Evolutionary conservation across 768 basidiomycete species (phyloP).

Genomic region (Trametes elegans): DNA sequence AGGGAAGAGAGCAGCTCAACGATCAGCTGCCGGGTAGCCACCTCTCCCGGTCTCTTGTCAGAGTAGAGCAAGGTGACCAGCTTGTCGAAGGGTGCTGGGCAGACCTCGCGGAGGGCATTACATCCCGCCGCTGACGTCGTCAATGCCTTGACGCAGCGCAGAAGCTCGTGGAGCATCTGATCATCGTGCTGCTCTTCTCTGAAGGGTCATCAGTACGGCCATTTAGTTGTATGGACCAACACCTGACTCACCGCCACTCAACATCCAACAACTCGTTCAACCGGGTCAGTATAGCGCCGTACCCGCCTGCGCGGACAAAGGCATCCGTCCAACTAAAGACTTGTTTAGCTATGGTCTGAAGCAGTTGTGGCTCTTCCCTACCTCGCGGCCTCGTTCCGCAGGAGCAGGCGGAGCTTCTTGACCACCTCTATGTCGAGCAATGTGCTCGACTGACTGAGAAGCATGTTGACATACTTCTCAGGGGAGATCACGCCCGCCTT

Average conservation of each 20-base stretch:
- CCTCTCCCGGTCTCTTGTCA: constrained; percentile 97
- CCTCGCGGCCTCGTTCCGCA: constrained; percentile 91
- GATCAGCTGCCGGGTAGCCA: constrained; percentile 87
- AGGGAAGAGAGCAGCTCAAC: constrained; percentile 82
- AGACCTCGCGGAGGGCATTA: constrained; percentile 83
- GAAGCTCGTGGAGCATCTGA: constrained; percentile 85
- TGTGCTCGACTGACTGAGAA: constrained; percentile 66
- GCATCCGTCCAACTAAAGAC: constrained; percentile 79
- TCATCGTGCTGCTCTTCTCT: constrained; percentile 99
- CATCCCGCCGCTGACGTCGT: constrained; percentile 89
- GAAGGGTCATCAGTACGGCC: constrained; percentile 39
- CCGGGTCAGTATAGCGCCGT: constrained; percentile 76
- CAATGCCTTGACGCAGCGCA: constrained; percentile 92
- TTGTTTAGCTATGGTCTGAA: not conserved
- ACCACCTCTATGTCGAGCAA: constrained; percentile 82
- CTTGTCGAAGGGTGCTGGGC: constrained; percentile 85
- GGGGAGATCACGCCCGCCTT: constrained; percentile 43
- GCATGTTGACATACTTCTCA: constrained; percentile 62
- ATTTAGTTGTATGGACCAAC: not conserved
- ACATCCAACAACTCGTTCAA: constrained; percentile 91
- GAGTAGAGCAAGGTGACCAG: constrained; percentile 86
- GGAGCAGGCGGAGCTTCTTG: constrained; percentile 82
- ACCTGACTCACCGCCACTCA: constrained; percentile 78
- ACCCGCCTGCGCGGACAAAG: constrained; percentile 83
- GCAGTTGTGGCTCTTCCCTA: constrained; percentile 32